phyloP scores from a whole-genome alignment of 2,329 filamentous ascomycete species.

The Lasiodiplodia sp. region DNA sequence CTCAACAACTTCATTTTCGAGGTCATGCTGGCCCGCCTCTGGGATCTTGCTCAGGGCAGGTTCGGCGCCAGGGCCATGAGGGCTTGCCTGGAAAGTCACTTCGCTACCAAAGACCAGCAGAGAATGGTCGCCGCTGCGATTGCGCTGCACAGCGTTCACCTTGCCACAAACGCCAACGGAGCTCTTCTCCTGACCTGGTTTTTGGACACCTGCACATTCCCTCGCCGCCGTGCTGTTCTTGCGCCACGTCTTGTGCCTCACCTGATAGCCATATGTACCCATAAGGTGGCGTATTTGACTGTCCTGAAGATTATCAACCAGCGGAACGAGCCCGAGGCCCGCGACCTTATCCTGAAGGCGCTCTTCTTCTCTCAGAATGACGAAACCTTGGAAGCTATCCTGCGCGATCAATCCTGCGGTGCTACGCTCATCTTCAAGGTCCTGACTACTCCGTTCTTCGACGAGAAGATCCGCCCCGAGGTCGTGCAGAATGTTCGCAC shows the following conservation, averaged over 20 bases:
- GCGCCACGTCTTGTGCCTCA: constrained; percentile 92
- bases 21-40: constrained; percentile 91
- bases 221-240: constrained; percentile 86
- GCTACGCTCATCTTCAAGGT: constrained; percentile 99
- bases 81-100: constrained; percentile 94
- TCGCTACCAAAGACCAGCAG: constrained; percentile 94
- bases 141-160: constrained; percentile 93
- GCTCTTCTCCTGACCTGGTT: constrained; percentile 96
- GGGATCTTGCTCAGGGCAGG: constrained; percentile 90
- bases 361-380: constrained; percentile 92
- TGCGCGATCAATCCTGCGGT: constrained; percentile 89
- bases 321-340: constrained; percentile 89
- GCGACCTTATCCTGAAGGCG: constrained; percentile 87
- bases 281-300: constrained; percentile 97
- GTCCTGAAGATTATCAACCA: constrained; percentile 99
- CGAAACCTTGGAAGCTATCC: constrained; percentile 84
- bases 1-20: constrained; percentile 98
- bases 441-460: constrained; percentile 94
- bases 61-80: constrained; percentile 97
- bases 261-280: constrained; percentile 93
- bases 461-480: constrained; percentile 85
- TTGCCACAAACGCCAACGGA: constrained; percentile 95
- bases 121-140: constrained; percentile 93
- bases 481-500: constrained; percentile 92
- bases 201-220: constrained; percentile 96